Base-by-base conservation (phyloP, 1,284 basidiomycete species). In the Microbotryum violaceum region DNA sequence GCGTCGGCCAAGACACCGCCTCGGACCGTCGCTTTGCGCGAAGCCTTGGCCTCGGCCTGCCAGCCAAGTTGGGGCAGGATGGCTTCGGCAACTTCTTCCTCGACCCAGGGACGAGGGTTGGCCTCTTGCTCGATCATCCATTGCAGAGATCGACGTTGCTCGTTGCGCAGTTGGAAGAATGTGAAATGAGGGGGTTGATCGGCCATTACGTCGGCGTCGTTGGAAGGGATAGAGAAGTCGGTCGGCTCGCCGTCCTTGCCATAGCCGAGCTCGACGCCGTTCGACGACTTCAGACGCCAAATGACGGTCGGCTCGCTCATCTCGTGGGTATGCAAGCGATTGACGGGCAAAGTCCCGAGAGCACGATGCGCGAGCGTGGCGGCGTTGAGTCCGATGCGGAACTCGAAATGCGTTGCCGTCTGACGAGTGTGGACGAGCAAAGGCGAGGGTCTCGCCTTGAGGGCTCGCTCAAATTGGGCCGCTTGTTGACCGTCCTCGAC, bases 31-130 rank as follows among this genome's bases (percentile, higher is more conserved):
- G 90, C 82, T 0, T 85, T 82, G 25, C 91, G 79, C 69, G 88
- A 84, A 2, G 89, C 91, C 54, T 89, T 86, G 54, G 89, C 92
- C 75, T 97, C 91, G 6, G 89, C 91, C 69, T 91, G 82, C 92
- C 93, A 97, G 5, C 89, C 88, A 8, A 97, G 79, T 53, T 90
- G 85, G 58, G 84, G 85, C 6, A 94, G 79, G 51, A 88, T 81
- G 1, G 91, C 90, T 74, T 97, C 92, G 0, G 90, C 87, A 49
- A 97, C 90, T 74, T 97, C 92, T 74, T 97, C 92, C 72, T 97
- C 92, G 29, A 90, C 74, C 74, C 96, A 97, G 9, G 77, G 75
- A 63, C 75, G 71, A 1, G 87, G 83, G 16, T 82, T 76, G 7
- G 83, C 83, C 75, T 97, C 92, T 72, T 91, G 89, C 49, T 79